Evolutionary conservation across 2,329 filamentous ascomycete species (phyloP).

Genomic region (Epichloe glyceriae): DNA sequence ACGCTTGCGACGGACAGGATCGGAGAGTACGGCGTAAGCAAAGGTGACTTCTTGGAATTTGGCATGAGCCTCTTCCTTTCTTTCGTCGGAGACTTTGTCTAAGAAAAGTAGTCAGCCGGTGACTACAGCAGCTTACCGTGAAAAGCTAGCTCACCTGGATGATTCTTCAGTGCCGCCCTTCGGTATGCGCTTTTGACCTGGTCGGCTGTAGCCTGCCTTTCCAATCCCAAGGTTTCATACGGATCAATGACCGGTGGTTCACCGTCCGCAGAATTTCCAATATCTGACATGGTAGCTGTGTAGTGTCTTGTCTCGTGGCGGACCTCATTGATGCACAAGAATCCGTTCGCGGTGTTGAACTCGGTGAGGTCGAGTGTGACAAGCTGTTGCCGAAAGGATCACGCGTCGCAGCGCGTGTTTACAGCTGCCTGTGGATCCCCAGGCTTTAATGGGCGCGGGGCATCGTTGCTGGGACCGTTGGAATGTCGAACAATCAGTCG

Average conservation of each 20-base stretch:
- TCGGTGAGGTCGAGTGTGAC: neutral
- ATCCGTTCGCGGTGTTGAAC: neutral
- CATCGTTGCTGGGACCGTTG: neutral
- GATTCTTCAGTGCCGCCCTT: slow-evolving; percentile 75
- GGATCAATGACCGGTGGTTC: slow-evolving; percentile 57
- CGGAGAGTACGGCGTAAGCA: slow-evolving; percentile 85
- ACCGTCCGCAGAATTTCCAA: slow-evolving; percentile 39
- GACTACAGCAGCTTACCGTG: neutral
- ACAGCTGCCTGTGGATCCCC: neutral
- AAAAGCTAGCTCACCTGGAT: slow-evolving; percentile 50
- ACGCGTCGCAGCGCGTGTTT: slow-evolving; percentile 9
- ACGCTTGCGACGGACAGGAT: slow-evolving; percentile 63
- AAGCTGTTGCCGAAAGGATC: slow-evolving; percentile 5
- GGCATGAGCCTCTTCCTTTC: slow-evolving; percentile 60
- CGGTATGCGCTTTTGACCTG: slow-evolving; percentile 86
- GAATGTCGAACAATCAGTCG: neutral
- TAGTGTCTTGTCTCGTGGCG: neutral
- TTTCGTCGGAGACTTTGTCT: slow-evolving; percentile 64
- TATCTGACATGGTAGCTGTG: slow-evolving; percentile 27
- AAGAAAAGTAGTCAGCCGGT: neutral
- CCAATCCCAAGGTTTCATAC: slow-evolving; percentile 66
- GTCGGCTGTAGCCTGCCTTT: slow-evolving; percentile 56
- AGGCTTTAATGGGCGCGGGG: slow-evolving; percentile 3
- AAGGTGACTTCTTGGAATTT: slow-evolving; percentile 87
- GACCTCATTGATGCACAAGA: neutral